Evolutionary conservation across 106 monocot genomes (phyloP), one percentile per base, ranked within the genome.

Genomic region (Phalaenopsis aphrodite): DNA sequence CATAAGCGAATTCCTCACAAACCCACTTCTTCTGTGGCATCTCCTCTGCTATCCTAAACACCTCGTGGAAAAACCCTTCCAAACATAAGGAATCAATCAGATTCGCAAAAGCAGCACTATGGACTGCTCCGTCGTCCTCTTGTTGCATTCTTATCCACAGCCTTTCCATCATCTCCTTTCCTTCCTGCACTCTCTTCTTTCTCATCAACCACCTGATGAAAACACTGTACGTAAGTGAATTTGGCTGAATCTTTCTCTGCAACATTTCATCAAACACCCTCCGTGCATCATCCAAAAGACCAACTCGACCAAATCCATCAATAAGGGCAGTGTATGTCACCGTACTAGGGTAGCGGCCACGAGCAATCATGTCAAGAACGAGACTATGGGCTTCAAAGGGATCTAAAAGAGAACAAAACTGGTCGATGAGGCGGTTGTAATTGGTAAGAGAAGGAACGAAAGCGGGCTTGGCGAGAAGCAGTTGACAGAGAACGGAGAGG

Each of bases 21-120:
- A 99, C 88, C 41, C 57, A 84, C 56, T 77, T 80, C 69, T 84
- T 88, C 77, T 92, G 92, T 1, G 94, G 98, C 90, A 87, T 91
- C 75, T 85, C 90, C 79, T 98, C 94, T 1, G 94, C 91, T 36
- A 99, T 88, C 81, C 80, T 83, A 80, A 95, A 99, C 8, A 99
- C 87, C 55, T 91, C 91, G 10, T 87, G 89, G 37, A 86, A 87
- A 71, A 91, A 82, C 19, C 92, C 93, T 83, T 93, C 93, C 12
- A 83, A 79, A 68, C 99, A 99, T 75, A 99, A 78, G 19, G 89
- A 88, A 58, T 85, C 89, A 14, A 95, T 76, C 42, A 94, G 46
- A 76, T 99, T 91, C 4, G 95, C 91, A 74, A 95, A 99, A 5
- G 95, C 93, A 1, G 86, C 93, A 47, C 79, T 85, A 7, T 85